A percentile compares a stretch with the other conserved stretches of the same genome.
These are phyloP conservation scores for Aethionema arabicum DNA, from an alignment of 345 rosid species.

Conservation along the genomic window DNA sequence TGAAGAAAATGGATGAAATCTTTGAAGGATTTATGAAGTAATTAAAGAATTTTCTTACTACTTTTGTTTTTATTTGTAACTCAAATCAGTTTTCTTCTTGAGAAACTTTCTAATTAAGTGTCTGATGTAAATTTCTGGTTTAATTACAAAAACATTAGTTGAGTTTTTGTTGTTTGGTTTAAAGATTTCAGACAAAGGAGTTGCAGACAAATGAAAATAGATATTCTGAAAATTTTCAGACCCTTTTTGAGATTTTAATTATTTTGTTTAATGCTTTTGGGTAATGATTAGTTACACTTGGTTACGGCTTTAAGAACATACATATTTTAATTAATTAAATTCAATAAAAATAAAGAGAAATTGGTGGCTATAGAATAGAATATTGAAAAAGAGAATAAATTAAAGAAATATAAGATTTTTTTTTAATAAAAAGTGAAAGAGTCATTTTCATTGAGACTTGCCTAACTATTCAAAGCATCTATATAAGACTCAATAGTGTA, in stretches of 20 bases:
- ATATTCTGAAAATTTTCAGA: slow-evolving; percentile 15
- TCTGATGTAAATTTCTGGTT: too few relatives aligned
- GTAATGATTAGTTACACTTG: slow-evolving; percentile 30
- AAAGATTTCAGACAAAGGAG: not conserved
- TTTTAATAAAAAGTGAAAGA: slow-evolving; percentile 2
- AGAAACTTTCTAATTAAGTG: too few relatives aligned
- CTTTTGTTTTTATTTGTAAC: slow-evolving; percentile 21
- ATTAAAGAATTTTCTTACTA: slow-evolving; percentile 19
- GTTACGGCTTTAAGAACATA: slow-evolving; percentile 19
- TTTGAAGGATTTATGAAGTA: slow-evolving; percentile 21
- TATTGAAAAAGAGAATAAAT: slow-evolving; percentile 1
- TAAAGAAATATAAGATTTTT: not conserved
- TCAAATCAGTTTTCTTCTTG: not conserved
- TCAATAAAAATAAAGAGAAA: not conserved
- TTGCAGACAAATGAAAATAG: slow-evolving; percentile 17
- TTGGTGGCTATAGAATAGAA: slow-evolving; percentile 10
- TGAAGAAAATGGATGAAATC: slow-evolving; percentile 2
- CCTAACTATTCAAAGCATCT: slow-evolving; percentile 33
- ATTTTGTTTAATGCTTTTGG: slow-evolving; percentile 2
- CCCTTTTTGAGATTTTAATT: slow-evolving; percentile 14
- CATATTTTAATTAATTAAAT: slow-evolving; percentile 8
- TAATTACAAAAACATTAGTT: not conserved
- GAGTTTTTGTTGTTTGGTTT: slow-evolving; percentile 9
- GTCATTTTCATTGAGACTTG: slow-evolving; percentile 21
- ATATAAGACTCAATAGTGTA: slow-evolving; percentile 18